Conservation (phyloP, 305 asterid genomes). For the Salvia sclarea region DNA sequence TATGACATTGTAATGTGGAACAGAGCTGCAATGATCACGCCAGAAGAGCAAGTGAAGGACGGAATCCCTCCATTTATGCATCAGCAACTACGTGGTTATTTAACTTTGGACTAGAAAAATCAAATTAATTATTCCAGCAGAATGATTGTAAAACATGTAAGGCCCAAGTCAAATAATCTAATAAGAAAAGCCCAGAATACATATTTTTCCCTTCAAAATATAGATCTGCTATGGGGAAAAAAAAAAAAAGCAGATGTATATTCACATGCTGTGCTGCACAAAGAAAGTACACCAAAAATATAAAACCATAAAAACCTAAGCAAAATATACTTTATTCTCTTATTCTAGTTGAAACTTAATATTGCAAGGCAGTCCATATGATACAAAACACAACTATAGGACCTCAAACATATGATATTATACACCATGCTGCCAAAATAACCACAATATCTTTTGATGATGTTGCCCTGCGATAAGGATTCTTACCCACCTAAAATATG, state of each 20-base stretch:
- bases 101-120: background rate
- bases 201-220: too few species aligned
- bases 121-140: background rate
- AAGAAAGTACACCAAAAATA: background rate
- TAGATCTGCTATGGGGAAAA: too few species aligned
- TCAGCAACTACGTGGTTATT: background rate
- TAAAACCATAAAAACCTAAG: background rate
- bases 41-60: slow-evolving; percentile 10
- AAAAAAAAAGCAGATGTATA: too few species aligned
- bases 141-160: too few species aligned
- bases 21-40: background rate
- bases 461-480: slow-evolving; percentile 6
- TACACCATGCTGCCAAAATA: background rate
- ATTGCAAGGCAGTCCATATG: background rate
- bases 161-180: background rate
- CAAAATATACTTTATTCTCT: too few species aligned
- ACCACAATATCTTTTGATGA: background rate
- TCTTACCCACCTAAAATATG: slow-evolving; percentile 3
- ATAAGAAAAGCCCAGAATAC: background rate
- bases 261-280: background rate
- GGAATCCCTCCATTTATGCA: background rate
- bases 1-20: slow-evolving; percentile 2
- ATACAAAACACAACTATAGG: background rate
- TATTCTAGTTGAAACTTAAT: background rate
- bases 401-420: slow-evolving; percentile 23